Conservation (phyloP, 257 asterid genomes). For the Solanum pinnatisectum region DNA sequence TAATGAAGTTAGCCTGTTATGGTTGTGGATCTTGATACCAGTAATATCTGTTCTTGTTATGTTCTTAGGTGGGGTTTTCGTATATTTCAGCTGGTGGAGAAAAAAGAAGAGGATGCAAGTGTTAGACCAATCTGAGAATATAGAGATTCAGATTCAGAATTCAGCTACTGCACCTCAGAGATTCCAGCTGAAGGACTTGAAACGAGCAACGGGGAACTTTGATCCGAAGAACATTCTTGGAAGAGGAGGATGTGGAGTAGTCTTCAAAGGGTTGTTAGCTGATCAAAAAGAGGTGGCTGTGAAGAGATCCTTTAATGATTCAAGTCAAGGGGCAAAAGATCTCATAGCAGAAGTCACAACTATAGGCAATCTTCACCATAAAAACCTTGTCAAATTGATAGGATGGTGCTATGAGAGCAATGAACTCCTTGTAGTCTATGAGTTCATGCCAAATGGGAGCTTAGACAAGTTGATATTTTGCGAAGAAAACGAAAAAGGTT, state of each 20-base stretch:
- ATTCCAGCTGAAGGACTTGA: conserved; percentile 1
- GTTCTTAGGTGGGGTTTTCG: background rate
- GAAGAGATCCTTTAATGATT: background rate
- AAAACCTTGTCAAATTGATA: conserved; percentile 2
- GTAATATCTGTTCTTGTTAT: background rate
- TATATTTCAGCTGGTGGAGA: background rate
- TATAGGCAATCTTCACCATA: conserved; percentile 6
- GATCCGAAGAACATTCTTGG: background rate
- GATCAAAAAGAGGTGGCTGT: conserved; percentile 1
- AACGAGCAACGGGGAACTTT: background rate
- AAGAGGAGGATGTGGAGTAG: conserved; percentile 13
- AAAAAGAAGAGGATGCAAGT: background rate
- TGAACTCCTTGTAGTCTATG: conserved; percentile 8
- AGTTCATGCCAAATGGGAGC: conserved; percentile 15
- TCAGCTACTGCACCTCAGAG: conserved; percentile 7
- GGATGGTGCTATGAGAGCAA: conserved; percentile 7
- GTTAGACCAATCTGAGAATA: background rate
- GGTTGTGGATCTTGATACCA: conserved; percentile 10
- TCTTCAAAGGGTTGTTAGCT: background rate
- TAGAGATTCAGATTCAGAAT: background rate
- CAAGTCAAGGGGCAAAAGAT: conserved; percentile 1
- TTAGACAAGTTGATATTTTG: background rate
- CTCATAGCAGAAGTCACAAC: conserved; percentile 14
- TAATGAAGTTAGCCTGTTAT: background rate
- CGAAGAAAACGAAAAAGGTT: background rate